Evolutionary conservation across 352 stramenopile species (phyloP), one percentile per base, ranked within the genome.

Genomic region (Phytophthora fragariaefolia): DNA sequence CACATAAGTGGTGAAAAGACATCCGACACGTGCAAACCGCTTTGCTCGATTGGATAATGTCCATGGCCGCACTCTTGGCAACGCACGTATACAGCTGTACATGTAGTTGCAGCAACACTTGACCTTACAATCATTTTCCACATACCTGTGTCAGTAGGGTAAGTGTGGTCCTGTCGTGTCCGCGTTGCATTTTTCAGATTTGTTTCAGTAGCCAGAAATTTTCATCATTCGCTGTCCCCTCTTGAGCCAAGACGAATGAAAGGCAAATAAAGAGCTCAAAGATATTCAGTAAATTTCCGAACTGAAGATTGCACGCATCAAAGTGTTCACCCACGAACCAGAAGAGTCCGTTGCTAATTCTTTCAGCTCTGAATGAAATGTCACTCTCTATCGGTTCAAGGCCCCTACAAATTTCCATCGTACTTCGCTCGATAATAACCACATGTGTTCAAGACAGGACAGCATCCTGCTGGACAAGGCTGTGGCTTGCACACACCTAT

Each of bases 281-380:
- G 8, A 47, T 47, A 9, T 47, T 47, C 40, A 47, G 40, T 47
- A 47, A 47, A 24, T 24, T 47, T 47, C 40, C 15, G 40, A 47
- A 47, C 6, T 9, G 12, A 47, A 27, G 8, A 47, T 42, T 20
- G 13, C 34, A 42, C 15, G 34, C 34, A 36, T 36, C 28, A 12
- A 36, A 36, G 6, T 36, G 34, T 42, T 42, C 34, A 42, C 12
- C 15, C 15, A 38, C 9, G 30, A 38, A 18, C 40, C n/a, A 23
- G 24, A 47, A 47, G 7, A 47, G 6, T 7, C 12, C 18, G 24
- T 47, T 47, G 15, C 9, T 42, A 42, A 42, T 42, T 42, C 34
- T 17, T 42, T 42, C 34, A 42, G 15, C 34, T 42, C 40, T 26
- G 18, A 6, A 27, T 4, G 40, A 18, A 42, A 42, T 42, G 34